Conservation (phyloP, 2,329 filamentous ascomycete species). For the Bipolaris sorokiniana region DNA sequence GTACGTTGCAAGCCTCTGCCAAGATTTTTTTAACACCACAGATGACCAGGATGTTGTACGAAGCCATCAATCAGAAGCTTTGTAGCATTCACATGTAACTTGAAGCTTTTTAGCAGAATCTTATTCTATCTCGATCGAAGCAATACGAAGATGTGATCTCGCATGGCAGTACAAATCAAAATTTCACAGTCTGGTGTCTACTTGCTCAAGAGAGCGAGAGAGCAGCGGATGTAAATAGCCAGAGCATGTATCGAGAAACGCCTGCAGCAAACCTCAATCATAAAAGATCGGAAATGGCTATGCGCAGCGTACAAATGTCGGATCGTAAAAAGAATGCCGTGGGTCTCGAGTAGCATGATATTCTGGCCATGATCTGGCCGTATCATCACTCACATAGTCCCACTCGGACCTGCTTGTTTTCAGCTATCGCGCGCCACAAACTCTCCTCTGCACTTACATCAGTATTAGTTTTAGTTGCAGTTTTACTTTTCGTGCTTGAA, state of each 20-base stretch:
- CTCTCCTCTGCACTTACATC: conserved; percentile 1
- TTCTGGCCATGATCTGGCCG: conserved; percentile 10
- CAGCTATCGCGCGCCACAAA: background rate
- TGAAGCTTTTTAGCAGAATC: background rate
- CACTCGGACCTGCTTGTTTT: conserved; percentile 2
- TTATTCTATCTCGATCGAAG: background rate
- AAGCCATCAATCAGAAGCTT: too few relatives aligned
- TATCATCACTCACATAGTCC: conserved; percentile 4
- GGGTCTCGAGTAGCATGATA: conserved; percentile 15
- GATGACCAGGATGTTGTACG: background rate
- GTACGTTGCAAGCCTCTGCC: background rate
- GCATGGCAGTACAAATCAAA: background rate
- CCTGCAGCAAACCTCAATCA: too few relatives aligned
- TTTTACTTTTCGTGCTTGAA: conserved; percentile 8
- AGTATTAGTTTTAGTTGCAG: conserved; percentile 7
- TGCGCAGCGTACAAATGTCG: background rate
- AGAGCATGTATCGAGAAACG: background rate
- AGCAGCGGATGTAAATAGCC: background rate
- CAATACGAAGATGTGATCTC: background rate
- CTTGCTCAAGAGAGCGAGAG: too few relatives aligned
- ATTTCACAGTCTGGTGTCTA: too few relatives aligned
- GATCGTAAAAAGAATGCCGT: conserved; percentile 4
- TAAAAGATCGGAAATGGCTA: background rate
- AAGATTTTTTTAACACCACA: background rate
- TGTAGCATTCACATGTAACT: background rate